A percentile compares a stretch with the other conserved stretches of the same genome.
These are phyloP conservation scores for Rhizopogon vulgaris DNA, from an alignment of 768 basidiomycete species.

Conservation along the genomic window DNA sequence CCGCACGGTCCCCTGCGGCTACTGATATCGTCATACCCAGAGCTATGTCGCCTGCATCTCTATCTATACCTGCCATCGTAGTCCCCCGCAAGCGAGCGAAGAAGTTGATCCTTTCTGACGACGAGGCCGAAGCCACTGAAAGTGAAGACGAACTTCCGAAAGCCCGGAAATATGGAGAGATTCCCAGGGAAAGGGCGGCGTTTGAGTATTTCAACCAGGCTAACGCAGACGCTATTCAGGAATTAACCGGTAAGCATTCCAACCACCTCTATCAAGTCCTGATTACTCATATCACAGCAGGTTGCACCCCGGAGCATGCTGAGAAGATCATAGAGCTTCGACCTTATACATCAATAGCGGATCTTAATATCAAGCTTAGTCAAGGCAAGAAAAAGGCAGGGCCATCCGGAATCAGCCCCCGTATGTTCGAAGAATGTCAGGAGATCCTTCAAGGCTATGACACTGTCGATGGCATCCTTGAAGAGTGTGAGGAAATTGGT, in stretches of 20 bases:
- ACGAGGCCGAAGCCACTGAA: conserved; percentile 49
- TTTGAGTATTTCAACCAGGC: conserved; percentile 67
- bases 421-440: conserved; percentile 87
- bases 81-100: conserved; percentile 45
- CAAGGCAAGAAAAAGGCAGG: conserved; percentile 86
- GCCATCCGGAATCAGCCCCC: conserved; percentile 76
- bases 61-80: conserved; percentile 35
- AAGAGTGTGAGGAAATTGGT: conserved; percentile 85
- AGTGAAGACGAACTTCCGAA: conserved; percentile 37
- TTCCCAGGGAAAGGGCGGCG: conserved; percentile 42
- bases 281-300: conserved; percentile 29
- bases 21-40: conserved; percentile 31
- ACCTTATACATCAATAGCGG: conserved; percentile 72
- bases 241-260: conserved; percentile 57
- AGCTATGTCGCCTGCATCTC: conserved; percentile 32
- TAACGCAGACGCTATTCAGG: conserved; percentile 58
- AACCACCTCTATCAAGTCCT: not conserved
- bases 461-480: conserved; percentile 82
- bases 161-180: conserved; percentile 27
- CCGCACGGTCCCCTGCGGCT: conserved; percentile 27
- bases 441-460: conserved; percentile 81
- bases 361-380: conserved; percentile 68
- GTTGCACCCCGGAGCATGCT: conserved; percentile 80
- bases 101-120: conserved; percentile 63
- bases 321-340: conserved; percentile 69